phyloP scores from a whole-genome alignment of 2,329 filamentous ascomycete species.

The Chrysoporthe deuterocubensis region DNA sequence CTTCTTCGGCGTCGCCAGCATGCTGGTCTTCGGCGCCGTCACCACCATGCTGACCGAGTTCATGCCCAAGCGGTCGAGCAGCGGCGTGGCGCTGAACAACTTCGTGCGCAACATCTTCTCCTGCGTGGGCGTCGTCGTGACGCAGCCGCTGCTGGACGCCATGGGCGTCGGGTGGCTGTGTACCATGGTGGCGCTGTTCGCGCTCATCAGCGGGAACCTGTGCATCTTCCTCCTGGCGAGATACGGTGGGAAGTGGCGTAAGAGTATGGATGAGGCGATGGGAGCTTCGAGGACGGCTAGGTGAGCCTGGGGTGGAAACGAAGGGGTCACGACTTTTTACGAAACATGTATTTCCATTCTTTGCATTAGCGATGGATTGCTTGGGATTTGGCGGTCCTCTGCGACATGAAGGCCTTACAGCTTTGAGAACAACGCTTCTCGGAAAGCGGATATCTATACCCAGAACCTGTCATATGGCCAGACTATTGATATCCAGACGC shows the following conservation, averaged over 20 bases:
- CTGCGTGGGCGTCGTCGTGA: slow-evolving; percentile 71
- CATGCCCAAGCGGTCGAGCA: slow-evolving; percentile 71
- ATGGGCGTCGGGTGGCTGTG: slow-evolving; percentile 80
- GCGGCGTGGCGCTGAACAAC: slow-evolving; percentile 80
- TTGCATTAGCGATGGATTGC: slow-evolving; percentile 8
- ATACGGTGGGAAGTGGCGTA: slow-evolving; percentile 67
- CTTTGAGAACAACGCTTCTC: not conserved
- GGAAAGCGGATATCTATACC: not conserved
- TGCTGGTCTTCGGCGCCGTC: slow-evolving; percentile 75
- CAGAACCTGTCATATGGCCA: too few relatives aligned
- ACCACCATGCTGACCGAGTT: slow-evolving; percentile 89
- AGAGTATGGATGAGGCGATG: slow-evolving; percentile 59
- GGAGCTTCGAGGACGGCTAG: not conserved
- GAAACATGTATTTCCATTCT: not conserved
- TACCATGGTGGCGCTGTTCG: slow-evolving; percentile 59
- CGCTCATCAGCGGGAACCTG: slow-evolving; percentile 59
- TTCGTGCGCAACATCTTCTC: slow-evolving; percentile 79
- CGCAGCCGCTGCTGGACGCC: slow-evolving; percentile 69
- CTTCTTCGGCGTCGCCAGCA: slow-evolving; percentile 75
- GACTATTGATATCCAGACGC: too few relatives aligned
- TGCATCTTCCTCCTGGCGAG: slow-evolving; percentile 65
- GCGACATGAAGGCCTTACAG: not conserved
- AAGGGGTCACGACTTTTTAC: not conserved
- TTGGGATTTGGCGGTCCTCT: not conserved
- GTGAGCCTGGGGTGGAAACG: not conserved